Percentiles rank a stretch among this genome's conserved stretches.
phyloP scores from a whole-genome alignment of 495 filamentous ascomycete genomes.

The Talaromyces adpressus region DNA sequence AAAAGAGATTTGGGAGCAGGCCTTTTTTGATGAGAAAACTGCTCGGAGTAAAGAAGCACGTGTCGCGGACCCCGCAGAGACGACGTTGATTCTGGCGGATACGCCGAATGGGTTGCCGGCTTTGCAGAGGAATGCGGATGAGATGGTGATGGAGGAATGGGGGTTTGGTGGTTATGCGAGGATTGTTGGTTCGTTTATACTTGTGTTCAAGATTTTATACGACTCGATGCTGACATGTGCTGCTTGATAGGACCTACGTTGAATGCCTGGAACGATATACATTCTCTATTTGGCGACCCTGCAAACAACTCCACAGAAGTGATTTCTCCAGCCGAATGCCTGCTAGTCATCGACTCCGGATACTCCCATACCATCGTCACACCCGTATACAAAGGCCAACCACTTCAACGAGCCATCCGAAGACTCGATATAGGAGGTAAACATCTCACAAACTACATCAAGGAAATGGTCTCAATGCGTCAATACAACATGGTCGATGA shows the following conservation, averaged over 20 bases:
- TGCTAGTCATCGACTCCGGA: conserved; percentile 83
- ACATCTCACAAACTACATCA: conserved; percentile 89
- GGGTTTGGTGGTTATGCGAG: conserved; percentile 85
- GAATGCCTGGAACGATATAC: conserved; percentile 79
- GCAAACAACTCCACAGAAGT: conserved; percentile 17
- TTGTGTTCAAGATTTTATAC: not conserved
- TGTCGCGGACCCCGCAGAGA: conserved; percentile 55
- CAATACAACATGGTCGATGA: conserved; percentile 95
- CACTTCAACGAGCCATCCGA: conserved; percentile 74
- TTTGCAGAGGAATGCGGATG: conserved; percentile 84
- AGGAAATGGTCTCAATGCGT: conserved; percentile 79
- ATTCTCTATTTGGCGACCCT: conserved; percentile 50
- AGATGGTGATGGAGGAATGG: conserved; percentile 97
- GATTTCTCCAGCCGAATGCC: conserved; percentile 63
- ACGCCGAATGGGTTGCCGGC: conserved; percentile 78
- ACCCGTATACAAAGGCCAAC: conserved; percentile 72
- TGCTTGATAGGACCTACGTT: conserved; percentile 51
- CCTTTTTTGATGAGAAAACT: conserved; percentile 74
- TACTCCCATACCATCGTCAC: conserved; percentile 93
- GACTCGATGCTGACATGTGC: conserved; percentile 3
- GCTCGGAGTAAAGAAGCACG: conserved; percentile 33
- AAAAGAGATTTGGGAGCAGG: conserved; percentile 90
- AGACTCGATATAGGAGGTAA: conserved; percentile 90
- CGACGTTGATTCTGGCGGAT: conserved; percentile 78
- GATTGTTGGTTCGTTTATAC: conserved; percentile 41